Evolutionary conservation across 192 early-diverging fungal genomes (phyloP), one percentile per base, ranked within the genome.

Genomic region (Mortierella alpina): DNA sequence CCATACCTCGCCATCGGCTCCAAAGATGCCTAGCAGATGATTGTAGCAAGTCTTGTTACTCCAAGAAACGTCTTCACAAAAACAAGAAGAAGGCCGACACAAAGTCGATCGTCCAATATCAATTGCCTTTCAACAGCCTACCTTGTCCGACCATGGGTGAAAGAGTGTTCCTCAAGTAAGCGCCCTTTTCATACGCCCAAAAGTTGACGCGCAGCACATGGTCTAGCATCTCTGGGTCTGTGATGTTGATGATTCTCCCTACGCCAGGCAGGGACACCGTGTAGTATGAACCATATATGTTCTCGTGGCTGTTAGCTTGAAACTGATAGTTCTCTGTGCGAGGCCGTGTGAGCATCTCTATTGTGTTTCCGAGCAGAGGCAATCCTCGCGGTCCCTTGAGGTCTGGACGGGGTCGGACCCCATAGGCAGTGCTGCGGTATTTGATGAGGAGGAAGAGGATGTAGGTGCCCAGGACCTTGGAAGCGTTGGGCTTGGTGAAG

Each of bases 161-260:
- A 4, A 64, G 31, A 49, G 7, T 60, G 7, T 9, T 7, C 40
- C 40, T 17, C 23, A 39, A 60, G 59, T 15, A 60, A 60, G 59
- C 12, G 9, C 17, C 41, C 60, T 80, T 80, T 63, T 80, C 77
- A 59, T 80, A 80, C 2, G 77, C 77, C 77, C 77, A 80, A 47
- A 80, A 80, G 70, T 80, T 80, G 47, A 68, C 48, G n/a, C 77
- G 58, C 8, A 80, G 65, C 10, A 80, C 66, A 59, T 80, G 77
- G 60, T 80, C 77, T 11, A 80, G 17, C 77, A 72, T 72, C 1
- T 72, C 70, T 6, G 77, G 70, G 14, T 72, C 77, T 2, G 56
- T 12, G 51, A 80, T 80, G 41, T 72, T 80, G 31, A 80, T 50
- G 31, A 79, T 53, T 0, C 68, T 39, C 8, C 75, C 75, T 4